Evolutionary conservation across 23 red algal genomes (phyloP), one percentile per base, ranked within the genome.

Genomic region (Pyropia yezoensis): DNA sequence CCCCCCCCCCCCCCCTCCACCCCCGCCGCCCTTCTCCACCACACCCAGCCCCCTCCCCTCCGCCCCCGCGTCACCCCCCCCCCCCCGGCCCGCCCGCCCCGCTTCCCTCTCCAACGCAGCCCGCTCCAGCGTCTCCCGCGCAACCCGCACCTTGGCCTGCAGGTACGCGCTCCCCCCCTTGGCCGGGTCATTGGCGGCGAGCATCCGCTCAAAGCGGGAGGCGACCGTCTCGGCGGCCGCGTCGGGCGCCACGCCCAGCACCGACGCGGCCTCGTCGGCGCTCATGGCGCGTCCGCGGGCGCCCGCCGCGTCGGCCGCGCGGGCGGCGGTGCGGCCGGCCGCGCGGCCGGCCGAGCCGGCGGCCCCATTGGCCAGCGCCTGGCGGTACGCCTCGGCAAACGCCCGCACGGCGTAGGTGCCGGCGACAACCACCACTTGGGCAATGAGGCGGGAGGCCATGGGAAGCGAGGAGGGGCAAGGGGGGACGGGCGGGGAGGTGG

Each of bases 161-260:
- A 98, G 39, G 64, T 98, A 98, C 22, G 75, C 54, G 53, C 77
- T 85, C 1, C 94, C 94, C 27, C 94, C 94, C 63, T 87, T 87
- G n/a, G 65, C 61, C 8, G 82, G 75, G 54, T 88, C 81, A 63
- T 98, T 98, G 30, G 81, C 57, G 3, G 54, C 39, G 64, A 88
- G 91, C 47, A 98, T 59, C 19, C 75, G 70, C 57, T 70, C 47
- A 68, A 87, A 88, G 12, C 70, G 77, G 18, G 47, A 33, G 11
- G 70, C 47, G 39, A 98, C 65, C 13, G 59, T 55, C 52, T 88
- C 73, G 32, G 87, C 66, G 27, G 74, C 62, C 7, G 85, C 63
- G 7, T 76, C 56, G 27, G 69, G 61, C 1, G 17, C 52, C 30
- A 90, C 70, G 58, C 78, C 85, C 54, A 98, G 78, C 15, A 98